A percentile compares a stretch with the other conserved stretches of the same genome.
Conservation (phyloP, 2,329 filamentous ascomycete species). For the Cercospora zeina region DNA sequence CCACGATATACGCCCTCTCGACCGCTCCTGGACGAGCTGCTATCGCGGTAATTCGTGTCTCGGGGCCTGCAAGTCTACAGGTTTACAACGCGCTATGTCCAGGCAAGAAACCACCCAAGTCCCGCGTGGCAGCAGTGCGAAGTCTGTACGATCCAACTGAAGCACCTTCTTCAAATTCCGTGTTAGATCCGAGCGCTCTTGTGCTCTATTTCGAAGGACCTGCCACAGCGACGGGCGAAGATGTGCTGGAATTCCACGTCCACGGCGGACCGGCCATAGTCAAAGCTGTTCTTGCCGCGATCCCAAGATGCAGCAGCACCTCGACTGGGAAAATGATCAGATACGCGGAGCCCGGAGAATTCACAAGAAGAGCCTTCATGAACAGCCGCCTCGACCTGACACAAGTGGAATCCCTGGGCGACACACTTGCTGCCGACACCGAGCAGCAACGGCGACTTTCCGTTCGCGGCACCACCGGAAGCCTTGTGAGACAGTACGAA, state of each 20-base stretch:
- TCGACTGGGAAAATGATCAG: slow-evolving; percentile 55
- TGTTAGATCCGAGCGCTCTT: slow-evolving; percentile 75
- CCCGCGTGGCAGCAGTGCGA: slow-evolving; percentile 69
- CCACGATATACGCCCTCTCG: slow-evolving; percentile 88
- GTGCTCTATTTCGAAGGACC: slow-evolving; percentile 81
- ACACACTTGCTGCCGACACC: slow-evolving; percentile 67
- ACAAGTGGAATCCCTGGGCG: slow-evolving; percentile 69
- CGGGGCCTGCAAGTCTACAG: slow-evolving; percentile 70
- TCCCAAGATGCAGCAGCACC: slow-evolving; percentile 45
- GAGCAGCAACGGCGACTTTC: slow-evolving; percentile 90
- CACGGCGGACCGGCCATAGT: slow-evolving; percentile 89
- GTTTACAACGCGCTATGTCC: slow-evolving; percentile 68
- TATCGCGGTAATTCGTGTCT: slow-evolving; percentile 86
- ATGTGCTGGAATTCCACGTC: slow-evolving; percentile 89
- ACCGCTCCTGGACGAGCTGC: slow-evolving; percentile 82
- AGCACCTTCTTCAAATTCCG: slow-evolving; percentile 44
- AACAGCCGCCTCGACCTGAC: slow-evolving; percentile 83
- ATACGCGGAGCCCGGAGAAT: slow-evolving; percentile 93
- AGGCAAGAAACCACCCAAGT: slow-evolving; percentile 53
- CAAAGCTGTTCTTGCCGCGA: slow-evolving; percentile 77
- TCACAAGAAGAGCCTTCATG: slow-evolving; percentile 87
- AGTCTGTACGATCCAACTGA: slow-evolving; percentile 64
- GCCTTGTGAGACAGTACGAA: slow-evolving; percentile 75
- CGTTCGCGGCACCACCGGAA: slow-evolving; percentile 68
- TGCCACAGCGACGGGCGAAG: slow-evolving; percentile 84